Evolutionary conservation across 305 asterid genomes (phyloP).

Genomic region (Fraxinus nigra): DNA sequence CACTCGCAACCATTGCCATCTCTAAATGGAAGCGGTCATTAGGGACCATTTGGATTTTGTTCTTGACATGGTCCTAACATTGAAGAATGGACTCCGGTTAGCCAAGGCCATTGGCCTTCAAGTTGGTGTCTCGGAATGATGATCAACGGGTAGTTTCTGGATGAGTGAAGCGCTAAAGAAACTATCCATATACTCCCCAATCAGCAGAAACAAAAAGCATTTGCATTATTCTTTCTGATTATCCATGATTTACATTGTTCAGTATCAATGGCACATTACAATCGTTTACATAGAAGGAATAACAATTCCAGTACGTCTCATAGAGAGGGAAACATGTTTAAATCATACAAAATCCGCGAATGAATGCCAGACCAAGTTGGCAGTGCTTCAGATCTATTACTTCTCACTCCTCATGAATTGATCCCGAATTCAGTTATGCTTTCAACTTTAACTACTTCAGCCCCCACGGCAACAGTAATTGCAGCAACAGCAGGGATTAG

Average conservation of each 20-base stretch:
- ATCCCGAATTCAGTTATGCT: background rate
- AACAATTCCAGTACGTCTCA: slow-evolving; percentile 8
- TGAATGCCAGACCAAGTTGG: background rate
- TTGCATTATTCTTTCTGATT: background rate
- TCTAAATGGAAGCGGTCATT: no score
- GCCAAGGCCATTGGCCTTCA: background rate
- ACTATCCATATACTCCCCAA: background rate
- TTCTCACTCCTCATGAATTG: background rate
- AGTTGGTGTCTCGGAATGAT: background rate
- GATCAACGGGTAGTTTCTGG: background rate
- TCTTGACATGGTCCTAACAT: background rate
- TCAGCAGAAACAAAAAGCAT: background rate
- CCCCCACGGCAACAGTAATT: background rate
- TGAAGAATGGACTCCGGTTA: background rate
- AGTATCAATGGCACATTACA: slow-evolving; percentile 5
- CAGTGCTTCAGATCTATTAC: background rate
- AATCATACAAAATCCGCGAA: slow-evolving; percentile 12
- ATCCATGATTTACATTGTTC: slow-evolving; percentile 5
- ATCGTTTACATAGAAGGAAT: background rate
- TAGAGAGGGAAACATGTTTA: slow-evolving; percentile 12
- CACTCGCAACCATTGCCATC: background rate
- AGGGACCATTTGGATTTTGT: background rate
- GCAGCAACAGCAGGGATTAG: background rate
- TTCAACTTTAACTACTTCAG: background rate
- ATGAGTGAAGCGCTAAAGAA: background rate